These are phyloP conservation scores for Bonia amplexicaulis DNA, from an alignment of 176 grass and related monocot species.

Conservation along the genomic window DNA sequence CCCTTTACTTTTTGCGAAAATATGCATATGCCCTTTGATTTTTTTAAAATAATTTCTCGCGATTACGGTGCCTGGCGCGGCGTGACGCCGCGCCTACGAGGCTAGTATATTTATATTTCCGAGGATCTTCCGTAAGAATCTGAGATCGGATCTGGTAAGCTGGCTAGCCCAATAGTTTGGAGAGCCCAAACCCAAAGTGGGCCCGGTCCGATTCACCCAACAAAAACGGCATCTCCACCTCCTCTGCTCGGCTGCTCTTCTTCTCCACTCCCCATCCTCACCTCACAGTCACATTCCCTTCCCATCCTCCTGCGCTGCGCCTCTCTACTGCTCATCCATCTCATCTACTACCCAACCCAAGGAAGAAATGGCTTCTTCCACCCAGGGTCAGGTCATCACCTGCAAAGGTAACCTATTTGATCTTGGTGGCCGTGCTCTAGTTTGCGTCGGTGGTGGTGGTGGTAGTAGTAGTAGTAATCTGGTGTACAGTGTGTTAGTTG, in stretches of 20 bases:
- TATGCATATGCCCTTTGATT: no score
- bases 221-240: background rate
- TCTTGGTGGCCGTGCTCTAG: background rate
- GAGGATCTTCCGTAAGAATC: background rate
- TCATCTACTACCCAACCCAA: background rate
- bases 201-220: background rate
- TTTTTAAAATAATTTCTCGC: no score
- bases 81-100: no score
- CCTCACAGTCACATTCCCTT: background rate
- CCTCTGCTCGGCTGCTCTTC: background rate
- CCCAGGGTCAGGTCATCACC: constrained; percentile 89
- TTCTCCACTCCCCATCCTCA: background rate
- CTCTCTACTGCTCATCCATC: background rate
- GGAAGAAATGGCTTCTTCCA: constrained; percentile 47
- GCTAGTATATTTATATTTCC: no score
- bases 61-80: no score
- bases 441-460: background rate
- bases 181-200: background rate
- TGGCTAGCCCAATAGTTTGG: background rate
- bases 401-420: constrained; percentile 69
- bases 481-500: background rate
- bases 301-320: background rate
- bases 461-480: background rate
- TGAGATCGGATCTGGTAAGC: constrained; percentile 10
- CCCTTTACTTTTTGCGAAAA: no score